phyloP scores from a whole-genome alignment of 768 basidiomycete species.

The Cyclocybe cylindracea region DNA sequence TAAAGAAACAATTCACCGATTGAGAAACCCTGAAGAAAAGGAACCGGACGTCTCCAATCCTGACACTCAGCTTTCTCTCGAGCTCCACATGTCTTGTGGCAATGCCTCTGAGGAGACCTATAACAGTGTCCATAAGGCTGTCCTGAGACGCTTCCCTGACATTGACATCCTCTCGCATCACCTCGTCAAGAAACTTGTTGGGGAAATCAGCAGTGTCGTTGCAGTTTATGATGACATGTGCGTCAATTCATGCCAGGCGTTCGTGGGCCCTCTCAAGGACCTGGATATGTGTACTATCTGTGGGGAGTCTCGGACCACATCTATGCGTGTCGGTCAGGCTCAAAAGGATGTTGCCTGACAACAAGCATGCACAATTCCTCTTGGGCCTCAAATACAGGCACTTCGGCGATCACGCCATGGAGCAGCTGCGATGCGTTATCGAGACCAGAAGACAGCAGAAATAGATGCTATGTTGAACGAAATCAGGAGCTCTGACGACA shows the following conservation, averaged over 20 bases:
- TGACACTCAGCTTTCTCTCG: slow-evolving; percentile 7
- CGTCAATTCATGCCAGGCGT: slow-evolving; percentile 24
- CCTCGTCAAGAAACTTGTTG: background rate
- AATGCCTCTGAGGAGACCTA: slow-evolving; percentile 1
- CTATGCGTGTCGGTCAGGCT: background rate
- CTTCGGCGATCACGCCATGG: slow-evolving; percentile 19
- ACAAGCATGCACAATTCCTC: slow-evolving; percentile 35
- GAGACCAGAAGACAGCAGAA: slow-evolving; percentile 15
- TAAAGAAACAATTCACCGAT: slow-evolving; percentile 3
- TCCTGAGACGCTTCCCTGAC: background rate
- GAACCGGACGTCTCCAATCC: slow-evolving; percentile 6
- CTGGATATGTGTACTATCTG: slow-evolving; percentile 32
- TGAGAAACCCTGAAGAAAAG: slow-evolving; percentile 16
- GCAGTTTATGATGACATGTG: slow-evolving; percentile 2
- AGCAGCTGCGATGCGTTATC: slow-evolving; percentile 28
- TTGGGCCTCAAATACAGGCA: slow-evolving; percentile 47
- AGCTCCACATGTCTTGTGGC: slow-evolving; percentile 5
- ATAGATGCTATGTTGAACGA: slow-evolving; percentile 8
- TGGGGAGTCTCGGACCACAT: slow-evolving; percentile 17
- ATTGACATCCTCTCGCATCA: background rate
- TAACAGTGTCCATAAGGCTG: background rate
- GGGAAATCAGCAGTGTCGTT: background rate
- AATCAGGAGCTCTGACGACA: background rate
- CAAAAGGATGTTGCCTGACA: slow-evolving; percentile 26
- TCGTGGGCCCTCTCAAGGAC: slow-evolving; percentile 34